A percentile compares a stretch with the other conserved stretches of the same genome.
Evolutionary conservation across 305 asterid genomes (phyloP).

Genomic region (Solanum chacoense): DNA sequence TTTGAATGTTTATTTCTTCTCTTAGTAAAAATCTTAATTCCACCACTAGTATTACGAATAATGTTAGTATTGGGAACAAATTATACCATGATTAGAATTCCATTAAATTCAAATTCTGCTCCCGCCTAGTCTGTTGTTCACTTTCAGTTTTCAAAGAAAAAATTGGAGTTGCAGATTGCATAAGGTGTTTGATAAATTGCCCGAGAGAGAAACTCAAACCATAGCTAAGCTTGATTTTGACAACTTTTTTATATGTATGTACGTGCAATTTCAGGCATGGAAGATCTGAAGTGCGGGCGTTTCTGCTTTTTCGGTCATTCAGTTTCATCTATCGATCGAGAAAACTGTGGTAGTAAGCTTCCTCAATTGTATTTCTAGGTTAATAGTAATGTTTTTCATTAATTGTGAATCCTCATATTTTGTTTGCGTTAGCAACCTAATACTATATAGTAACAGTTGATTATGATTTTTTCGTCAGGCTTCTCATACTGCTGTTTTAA

Average conservation of each 20-base stretch:
- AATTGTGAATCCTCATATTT: not conserved
- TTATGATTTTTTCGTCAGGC: not conserved
- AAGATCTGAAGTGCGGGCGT: not conserved
- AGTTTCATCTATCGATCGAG: not conserved
- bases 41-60: too few species aligned
- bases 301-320: not conserved
- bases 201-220: not conserved
- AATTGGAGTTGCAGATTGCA: not conserved
- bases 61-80: not conserved
- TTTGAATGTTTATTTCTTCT: too few species aligned
- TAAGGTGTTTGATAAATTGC: not conserved
- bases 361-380: not conserved
- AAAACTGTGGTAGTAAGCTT: not conserved
- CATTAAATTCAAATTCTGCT: not conserved
- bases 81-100: not conserved
- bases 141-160: not conserved
- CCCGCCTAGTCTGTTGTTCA: not conserved
- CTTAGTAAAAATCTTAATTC: too few species aligned
- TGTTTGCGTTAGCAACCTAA: not conserved
- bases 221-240: not conserved
- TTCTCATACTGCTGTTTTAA: not conserved
- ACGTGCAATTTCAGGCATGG: not conserved
- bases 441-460: not conserved
- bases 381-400: not conserved
- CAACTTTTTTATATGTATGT: not conserved